Percentiles rank a stretch among this genome's conserved stretches.
These are phyloP conservation scores for Botrytis squamosa DNA, from an alignment of 2,329 filamentous ascomycete species.

Conservation along the genomic window DNA sequence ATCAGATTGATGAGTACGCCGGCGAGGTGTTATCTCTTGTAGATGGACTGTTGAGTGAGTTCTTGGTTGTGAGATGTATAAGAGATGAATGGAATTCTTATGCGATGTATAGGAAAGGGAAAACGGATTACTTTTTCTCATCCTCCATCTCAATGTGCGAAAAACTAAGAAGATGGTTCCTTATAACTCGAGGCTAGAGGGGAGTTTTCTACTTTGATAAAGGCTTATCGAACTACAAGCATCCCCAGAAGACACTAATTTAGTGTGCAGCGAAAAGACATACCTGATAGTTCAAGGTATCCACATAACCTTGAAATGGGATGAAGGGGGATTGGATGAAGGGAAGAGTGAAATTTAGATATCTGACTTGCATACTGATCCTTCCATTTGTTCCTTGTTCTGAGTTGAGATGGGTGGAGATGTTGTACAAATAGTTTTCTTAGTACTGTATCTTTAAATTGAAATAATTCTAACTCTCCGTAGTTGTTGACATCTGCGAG, in stretches of 20 bases:
- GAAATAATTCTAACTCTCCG: not conserved
- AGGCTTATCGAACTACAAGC: not conserved
- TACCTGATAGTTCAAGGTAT: not conserved
- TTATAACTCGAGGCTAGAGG: not conserved
- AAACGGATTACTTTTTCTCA: not conserved
- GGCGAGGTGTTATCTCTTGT: not conserved
- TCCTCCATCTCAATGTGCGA: not conserved
- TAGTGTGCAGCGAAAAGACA: not conserved
- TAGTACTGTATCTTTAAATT: not conserved
- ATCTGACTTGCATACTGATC: slow-evolving; percentile 10
- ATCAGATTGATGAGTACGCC: not conserved
- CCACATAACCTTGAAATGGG: not conserved
- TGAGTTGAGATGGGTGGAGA: not conserved
- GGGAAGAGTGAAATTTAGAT: not conserved
- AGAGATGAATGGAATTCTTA: not conserved
- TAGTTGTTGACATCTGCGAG: not conserved
- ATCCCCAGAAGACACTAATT: not conserved
- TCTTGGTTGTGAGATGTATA: not conserved
- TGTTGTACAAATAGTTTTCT: not conserved
- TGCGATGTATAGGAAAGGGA: not conserved
- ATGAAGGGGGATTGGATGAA: not conserved
- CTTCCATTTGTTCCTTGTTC: not conserved
- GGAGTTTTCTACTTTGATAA: not conserved
- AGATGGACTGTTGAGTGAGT: not conserved
- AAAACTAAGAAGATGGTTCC: not conserved